These are phyloP conservation scores for Epichloe scottii DNA, from an alignment of 2,329 filamentous ascomycete species.

Conservation along the genomic window DNA sequence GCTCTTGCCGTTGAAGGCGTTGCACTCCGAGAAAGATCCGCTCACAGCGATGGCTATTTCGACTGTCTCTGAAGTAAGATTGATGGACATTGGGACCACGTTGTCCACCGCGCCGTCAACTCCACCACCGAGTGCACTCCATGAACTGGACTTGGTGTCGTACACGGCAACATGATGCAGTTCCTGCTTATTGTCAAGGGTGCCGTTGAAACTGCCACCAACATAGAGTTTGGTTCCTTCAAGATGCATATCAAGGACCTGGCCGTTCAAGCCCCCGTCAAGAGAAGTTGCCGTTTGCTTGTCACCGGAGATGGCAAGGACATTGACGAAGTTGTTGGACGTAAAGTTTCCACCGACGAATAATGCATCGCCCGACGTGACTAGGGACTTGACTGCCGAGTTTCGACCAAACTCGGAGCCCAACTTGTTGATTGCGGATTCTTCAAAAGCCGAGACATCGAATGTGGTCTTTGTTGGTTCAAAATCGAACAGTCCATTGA, in stretches of 20 bases:
- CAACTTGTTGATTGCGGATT: conserved; percentile 65
- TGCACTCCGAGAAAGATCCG: conserved; percentile 64
- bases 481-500: conserved; percentile 88
- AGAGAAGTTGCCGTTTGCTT: conserved; percentile 49
- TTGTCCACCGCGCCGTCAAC: conserved; percentile 66
- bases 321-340: conserved; percentile 53
- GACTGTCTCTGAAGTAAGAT: conserved; percentile 53
- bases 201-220: conserved; percentile 74
- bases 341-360: conserved; percentile 83
- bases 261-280: conserved; percentile 65
- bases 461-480: conserved; percentile 46
- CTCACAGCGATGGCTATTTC: conserved; percentile 70
- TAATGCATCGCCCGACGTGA: conserved; percentile 47
- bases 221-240: conserved; percentile 60
- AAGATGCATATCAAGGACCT: conserved; percentile 59
- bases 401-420: conserved; percentile 54
- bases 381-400: conserved; percentile 61
- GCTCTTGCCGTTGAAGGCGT: conserved; percentile 50
- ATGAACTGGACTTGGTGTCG: conserved; percentile 53
- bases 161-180: conserved; percentile 69
- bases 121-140: conserved; percentile 72
- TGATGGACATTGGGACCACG: conserved; percentile 68
- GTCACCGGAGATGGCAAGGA: conserved; percentile 55
- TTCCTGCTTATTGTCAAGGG: conserved; percentile 46
- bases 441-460: conserved; percentile 49